Evolutionary conservation across 768 basidiomycete species (phyloP), one percentile per base, ranked within the genome.

Genomic region (Auricularia sp.): DNA sequence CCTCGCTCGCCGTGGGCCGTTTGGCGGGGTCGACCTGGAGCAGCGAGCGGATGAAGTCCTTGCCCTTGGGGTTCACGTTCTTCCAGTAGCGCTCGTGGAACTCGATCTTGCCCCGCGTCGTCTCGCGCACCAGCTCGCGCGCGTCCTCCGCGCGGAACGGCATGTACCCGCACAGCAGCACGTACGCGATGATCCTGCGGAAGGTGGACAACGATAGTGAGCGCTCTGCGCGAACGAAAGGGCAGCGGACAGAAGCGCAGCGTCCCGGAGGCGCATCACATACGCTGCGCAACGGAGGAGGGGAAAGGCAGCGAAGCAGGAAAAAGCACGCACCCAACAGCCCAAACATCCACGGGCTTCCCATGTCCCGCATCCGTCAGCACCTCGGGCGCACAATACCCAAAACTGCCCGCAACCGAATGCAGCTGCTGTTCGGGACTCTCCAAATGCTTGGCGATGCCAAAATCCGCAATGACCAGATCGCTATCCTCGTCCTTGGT

Each of bases 51-150:
- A 98, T 89, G 70, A 99, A 98, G 34, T 81, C 76, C 72, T 96
- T 98, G 11, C 93, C 95, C 93, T 67, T 12, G 14, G 66, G 7
- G 10, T 33, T 64, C 3, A 96, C 83, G 65, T 96, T 97, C 74
- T 85, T 84, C 97, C 97, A 99, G 67, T 94, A 99, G 39, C 86
- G 81, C 35, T 94, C 91, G 68, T 98, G 96, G 73, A 99, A 98
- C 68, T 90, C 88, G 59, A 98, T 81, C 69, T 85, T 87, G 0
- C 88, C 94, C 43, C 83, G 84, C 0, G 85, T 87, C n/a, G 92
- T 96, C 74, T 98, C 93, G 36, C 84, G 81, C 62, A 90, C 80
- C 43, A 98, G 81, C 60, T 86, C 83, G 65, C 83, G 82, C 61
- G 84, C 76, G 70, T 94, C 88, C 33, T 92, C 89, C 0, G 90